Evolutionary conservation across 805 yeast genomes (phyloP), one percentile per base, ranked within the genome.

Genomic region (Isabelozyma heimii): DNA sequence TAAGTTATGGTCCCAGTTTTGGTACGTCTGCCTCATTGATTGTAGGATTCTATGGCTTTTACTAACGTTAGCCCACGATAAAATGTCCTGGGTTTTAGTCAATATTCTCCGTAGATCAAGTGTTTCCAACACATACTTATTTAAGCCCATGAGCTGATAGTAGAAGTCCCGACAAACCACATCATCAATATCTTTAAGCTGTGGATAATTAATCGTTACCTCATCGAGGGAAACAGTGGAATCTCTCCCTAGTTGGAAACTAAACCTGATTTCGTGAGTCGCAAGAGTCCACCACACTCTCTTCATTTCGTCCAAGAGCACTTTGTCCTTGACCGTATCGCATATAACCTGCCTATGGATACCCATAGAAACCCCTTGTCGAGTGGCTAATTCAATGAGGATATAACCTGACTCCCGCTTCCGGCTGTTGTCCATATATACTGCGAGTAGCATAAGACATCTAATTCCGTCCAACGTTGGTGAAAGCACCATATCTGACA

Each of bases 371-470:
- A 72, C 66, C 1, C 77, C 70, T 57, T 79, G 82, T 45, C 78
- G 63, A 1, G 76, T 67, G 7, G 82, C 81, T 42, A 76, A 49
- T 40, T 78, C 77, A 58, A 76, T 60, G 42, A 79, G 51, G 51
- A 76, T 72, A 69, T 77, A 79, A 0, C 79, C 77, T 44, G 77
- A 70, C 49, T 78, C 82, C 49, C 81, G 66, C 39, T 74, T 73
- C 52, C 70, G 75, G 24, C 67, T 67, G 42, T 77, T 66, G 41
- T 76, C 76, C 39, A 78, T 52, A 57, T 78, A 73, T 10, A 74
- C 65, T 0, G 81, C 68, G 37, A 76, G 63, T 30, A 77, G 54
- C 42, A 72, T 65, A 14, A 77, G 53, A 14, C 76, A 62, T 43
- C 80, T 62, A 10, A 79, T 73, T 3, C 82, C 79, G 43, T 69